Percentiles rank a stretch among this genome's conserved stretches.
These are phyloP conservation scores for Lipomyces sp. DNA, from an alignment of 805 yeast species.

Conservation along the genomic window DNA sequence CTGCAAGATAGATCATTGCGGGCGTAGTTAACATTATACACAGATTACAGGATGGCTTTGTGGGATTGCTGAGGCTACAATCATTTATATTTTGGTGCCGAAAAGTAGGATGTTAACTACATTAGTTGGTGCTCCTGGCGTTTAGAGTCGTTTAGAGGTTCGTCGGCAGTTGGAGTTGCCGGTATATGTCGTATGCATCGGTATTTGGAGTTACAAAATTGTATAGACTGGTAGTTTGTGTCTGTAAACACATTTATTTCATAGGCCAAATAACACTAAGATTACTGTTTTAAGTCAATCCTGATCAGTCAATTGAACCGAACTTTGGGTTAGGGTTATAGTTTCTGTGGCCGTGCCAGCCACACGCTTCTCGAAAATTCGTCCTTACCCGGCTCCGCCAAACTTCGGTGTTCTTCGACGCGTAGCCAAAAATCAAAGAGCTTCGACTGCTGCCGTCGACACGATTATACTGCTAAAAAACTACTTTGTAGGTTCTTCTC, in stretches of 20 bases:
- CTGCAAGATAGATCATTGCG: not conserved
- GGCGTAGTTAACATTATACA: not conserved
- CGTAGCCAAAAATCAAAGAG: not conserved
- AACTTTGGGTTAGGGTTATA: not conserved
- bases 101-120: slow-evolving; percentile 12
- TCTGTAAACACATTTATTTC: no score
- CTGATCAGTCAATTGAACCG: no score
- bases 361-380: slow-evolving; percentile 12
- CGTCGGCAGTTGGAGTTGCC: not conserved
- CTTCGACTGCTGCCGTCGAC: not conserved
- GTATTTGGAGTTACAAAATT: not conserved
- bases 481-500: not conserved
- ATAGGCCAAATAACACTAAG: no score
- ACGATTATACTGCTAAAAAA: not conserved
- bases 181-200: not conserved
- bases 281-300: no score
- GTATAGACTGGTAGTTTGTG: no score
- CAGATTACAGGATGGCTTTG: slow-evolving; percentile 36
- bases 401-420: slow-evolving; percentile 7
- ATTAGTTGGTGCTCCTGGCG: slow-evolving; percentile 32
- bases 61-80: slow-evolving; percentile 32
- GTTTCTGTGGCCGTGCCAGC: not conserved
- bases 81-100: slow-evolving; percentile 28
- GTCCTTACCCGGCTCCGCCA: slow-evolving; percentile 13
- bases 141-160: slow-evolving; percentile 5